These are phyloP conservation scores for Pseudonitzschia pungens DNA, from an alignment of 108 stramenopile species.

Conservation along the genomic window DNA sequence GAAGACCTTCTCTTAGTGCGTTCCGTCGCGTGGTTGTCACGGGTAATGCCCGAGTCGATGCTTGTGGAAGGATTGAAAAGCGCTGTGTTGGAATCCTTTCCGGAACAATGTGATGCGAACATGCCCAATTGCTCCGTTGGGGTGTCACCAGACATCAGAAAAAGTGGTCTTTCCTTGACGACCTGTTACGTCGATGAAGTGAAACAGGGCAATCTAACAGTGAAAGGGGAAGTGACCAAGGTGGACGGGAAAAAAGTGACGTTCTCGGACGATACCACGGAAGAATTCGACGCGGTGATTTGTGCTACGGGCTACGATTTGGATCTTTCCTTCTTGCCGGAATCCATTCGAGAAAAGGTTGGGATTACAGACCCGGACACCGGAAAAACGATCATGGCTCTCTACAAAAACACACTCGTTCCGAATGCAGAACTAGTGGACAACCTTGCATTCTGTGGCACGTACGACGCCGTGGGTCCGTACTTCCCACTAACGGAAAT, in stretches of 20 bases:
- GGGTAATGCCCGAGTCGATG: background rate
- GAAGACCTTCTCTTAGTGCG: background rate
- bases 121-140: background rate
- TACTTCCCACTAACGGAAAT: constrained; percentile 12
- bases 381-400: constrained; percentile 14
- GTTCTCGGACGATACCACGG: background rate
- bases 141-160: background rate
- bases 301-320: constrained; percentile 18
- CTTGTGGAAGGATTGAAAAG: background rate
- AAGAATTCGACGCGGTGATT: constrained; percentile 7
- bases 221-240: background rate
- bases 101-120: constrained; percentile 1
- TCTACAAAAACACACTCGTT: constrained; percentile 16
- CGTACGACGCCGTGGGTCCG: background rate
- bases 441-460: constrained; percentile 13
- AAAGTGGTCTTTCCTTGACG: background rate
- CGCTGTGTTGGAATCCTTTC: background rate
- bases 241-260: background rate
- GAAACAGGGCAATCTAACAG: background rate
- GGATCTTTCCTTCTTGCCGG: constrained; percentile 7
- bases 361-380: background rate
- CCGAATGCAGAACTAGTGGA: constrained; percentile 10
- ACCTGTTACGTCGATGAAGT: background rate
- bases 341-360: background rate
- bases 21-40: background rate